Conservation (phyloP, 805 yeast species). For the Saccharomycopsis sp. region DNA sequence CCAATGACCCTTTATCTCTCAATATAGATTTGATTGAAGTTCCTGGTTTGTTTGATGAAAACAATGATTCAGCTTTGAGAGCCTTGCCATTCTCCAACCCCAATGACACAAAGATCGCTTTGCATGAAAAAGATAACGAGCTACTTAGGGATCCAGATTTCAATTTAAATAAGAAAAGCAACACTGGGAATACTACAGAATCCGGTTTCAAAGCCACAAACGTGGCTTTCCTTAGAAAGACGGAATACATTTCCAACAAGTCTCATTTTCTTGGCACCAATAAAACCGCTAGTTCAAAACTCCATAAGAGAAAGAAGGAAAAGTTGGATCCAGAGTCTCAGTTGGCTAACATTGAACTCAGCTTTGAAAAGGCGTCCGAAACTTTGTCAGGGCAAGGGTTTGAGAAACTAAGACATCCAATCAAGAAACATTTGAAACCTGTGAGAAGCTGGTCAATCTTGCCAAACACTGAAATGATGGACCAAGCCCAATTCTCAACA, state of each 20-base stretch:
- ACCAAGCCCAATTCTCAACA: conserved; percentile 57
- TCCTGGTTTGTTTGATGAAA: conserved; percentile 59
- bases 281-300: not conserved
- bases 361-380: conserved; percentile 56
- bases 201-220: conserved; percentile 21
- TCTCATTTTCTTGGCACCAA: conserved; percentile 17
- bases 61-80: conserved; percentile 38
- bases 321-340: conserved; percentile 52
- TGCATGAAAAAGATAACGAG: conserved; percentile 72
- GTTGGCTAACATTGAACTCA: conserved; percentile 61
- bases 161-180: conserved; percentile 19
- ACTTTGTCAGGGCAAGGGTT: conserved; percentile 35
- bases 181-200: not conserved
- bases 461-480: conserved; percentile 90
- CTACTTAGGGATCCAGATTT: conserved; percentile 68
- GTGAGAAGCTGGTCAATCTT: conserved; percentile 70
- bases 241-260: conserved; percentile 77
- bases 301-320: conserved; percentile 8
- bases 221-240: conserved; percentile 83
- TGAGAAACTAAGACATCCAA: conserved; percentile 60
- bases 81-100: conserved; percentile 22
- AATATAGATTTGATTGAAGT: conserved; percentile 60
- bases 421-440: conserved; percentile 62
- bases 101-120: conserved; percentile 28
- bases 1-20: conserved; percentile 56